A percentile compares a stretch with the other conserved stretches of the same genome.
phyloP scores from a whole-genome alignment of 2,329 filamentous ascomycete genomes.

The Hirsutella rhossiliensis region DNA sequence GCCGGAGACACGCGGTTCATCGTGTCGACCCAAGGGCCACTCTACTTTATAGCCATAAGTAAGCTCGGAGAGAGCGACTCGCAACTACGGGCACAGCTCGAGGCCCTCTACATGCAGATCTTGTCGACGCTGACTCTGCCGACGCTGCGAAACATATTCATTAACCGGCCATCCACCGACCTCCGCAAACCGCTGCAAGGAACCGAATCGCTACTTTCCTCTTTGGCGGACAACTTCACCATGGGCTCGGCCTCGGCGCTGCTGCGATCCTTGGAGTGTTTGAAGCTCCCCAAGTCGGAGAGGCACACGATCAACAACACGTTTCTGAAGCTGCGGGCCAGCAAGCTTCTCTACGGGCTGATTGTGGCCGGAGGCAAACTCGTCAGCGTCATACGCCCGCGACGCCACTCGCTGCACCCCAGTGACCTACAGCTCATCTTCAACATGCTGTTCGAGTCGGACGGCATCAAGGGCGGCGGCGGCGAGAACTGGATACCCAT shows the following conservation, averaged over 20 bases:
- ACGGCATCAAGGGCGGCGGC: conserved; percentile 75
- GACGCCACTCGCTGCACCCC: conserved; percentile 89
- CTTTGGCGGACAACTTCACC: conserved; percentile 88
- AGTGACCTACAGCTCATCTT: conserved; percentile 94
- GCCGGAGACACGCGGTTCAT: conserved; percentile 83
- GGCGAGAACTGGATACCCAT: conserved; percentile 97
- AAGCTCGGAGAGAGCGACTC: conserved; percentile 83
- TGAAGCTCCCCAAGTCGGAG: conserved; percentile 84
- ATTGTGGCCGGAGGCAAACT: conserved; percentile 86
- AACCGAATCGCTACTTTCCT: conserved; percentile 82
- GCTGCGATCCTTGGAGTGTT: conserved; percentile 80
- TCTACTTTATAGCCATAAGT: conserved; percentile 91
- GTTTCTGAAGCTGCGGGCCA: conserved; percentile 65
- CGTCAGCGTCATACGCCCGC: conserved; percentile 88
- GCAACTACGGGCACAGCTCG: conserved; percentile 77
- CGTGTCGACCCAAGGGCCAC: conserved; percentile 68
- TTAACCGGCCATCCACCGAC: conserved; percentile 84
- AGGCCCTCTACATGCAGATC: conserved; percentile 96
- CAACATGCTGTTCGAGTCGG: conserved; percentile 98
- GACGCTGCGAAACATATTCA: conserved; percentile 75
- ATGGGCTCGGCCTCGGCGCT: conserved; percentile 81
- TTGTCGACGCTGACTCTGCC: conserved; percentile 88
- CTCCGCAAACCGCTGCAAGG: conserved; percentile 80
- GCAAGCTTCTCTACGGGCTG: conserved; percentile 79
- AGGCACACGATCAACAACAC: conserved; percentile 77